Evolutionary conservation across 306 rosid genomes (phyloP), one percentile per base, ranked within the genome.

Genomic region (Quercus parvula): DNA sequence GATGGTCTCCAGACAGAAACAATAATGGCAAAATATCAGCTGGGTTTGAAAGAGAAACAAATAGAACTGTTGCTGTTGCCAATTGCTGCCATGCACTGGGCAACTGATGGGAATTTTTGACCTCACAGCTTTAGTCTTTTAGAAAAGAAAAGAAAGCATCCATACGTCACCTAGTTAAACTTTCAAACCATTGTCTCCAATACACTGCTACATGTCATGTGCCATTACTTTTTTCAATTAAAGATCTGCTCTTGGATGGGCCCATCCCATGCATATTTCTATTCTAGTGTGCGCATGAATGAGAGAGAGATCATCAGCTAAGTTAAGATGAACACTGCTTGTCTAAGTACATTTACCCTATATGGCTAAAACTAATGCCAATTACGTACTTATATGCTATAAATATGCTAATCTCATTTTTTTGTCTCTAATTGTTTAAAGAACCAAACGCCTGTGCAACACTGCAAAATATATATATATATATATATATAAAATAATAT

Each of bases 131-230:
- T 75, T 41, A 8, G 46, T 8, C 46, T 38, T 38, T 38, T 38
- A 8, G 46, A 41, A 41, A 41, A 41, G 46, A 56, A 52, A 81
- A 75, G 22, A 81, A 69, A 70, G 56, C 63, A 3, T 54, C 38
- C 58, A 14, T 7, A 46, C 61, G 58, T 54, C 71, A 41, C 46
- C 46, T 41, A 69, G 76, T 24, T 56, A 51, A 20, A 31, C 56
- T 80, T 66, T 66, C 62, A 19, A 81, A 17, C 41, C 72, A 8
- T 28, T 75, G 80, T 75, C 80, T 68, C 84, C 84, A 11, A 68
- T 71, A 44, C 30, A 57, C 55, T 44, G 25, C 72, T 38, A 56
- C 76, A 81, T 41, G 52, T 46, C 80, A 81, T 81, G 71, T 81
- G 84, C 54, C 63, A 70, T 75, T 13, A 61, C 57, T 46, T 18